Evolutionary conservation across 2,329 filamentous ascomycete species (phyloP), one percentile per base, ranked within the genome.

Genomic region (Microascus cirrosus): DNA sequence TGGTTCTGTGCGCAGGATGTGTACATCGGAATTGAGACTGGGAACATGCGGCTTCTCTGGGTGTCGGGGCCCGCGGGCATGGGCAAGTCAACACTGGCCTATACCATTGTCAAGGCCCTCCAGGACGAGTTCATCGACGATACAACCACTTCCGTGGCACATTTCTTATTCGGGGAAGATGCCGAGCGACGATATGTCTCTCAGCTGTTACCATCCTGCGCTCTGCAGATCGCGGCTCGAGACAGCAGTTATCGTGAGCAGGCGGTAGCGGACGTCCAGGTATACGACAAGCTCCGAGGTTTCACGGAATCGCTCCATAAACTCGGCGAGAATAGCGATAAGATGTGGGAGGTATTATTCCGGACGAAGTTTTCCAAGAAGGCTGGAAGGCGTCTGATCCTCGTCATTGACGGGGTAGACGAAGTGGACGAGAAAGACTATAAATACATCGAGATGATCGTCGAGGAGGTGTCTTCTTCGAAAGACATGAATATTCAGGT

Each of bases 81-180:
- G 0, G 70, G 71, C 0, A 73, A 73, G 42, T 69, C 69, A 15
- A 65, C 69, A 12, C 55, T 73, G 0, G 68, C 65, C 0, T 65
- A 65, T 0, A 56, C 59, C 0, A 24, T 68, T 0, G 60, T 65
- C n/a, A 64, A 67, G 39, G 63, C 57, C 10, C 55, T 69, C 1
- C 52, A 57, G 0, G 48, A 61, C 0, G 45, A 59, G 11, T 63
- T 61, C 0, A 28, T 52, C 0, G 61, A 62, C 0, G 64, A 68
- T 18, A 25, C 63, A 2, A 39, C 58, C 1, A 64, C 64, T 1
- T 66, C 64, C 20, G 64, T 66, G 1, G 64, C 62, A 1, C 68
- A 72, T 48, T 74, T 71, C 57, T 73, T 70, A 54, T 73, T 73
- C 57, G 67, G 69, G 1, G 70, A 72, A 48, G 70, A 71, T 18